phyloP scores from a whole-genome alignment of 1,284 basidiomycete genomes.

The Pseudozyma hubeiensis region DNA sequence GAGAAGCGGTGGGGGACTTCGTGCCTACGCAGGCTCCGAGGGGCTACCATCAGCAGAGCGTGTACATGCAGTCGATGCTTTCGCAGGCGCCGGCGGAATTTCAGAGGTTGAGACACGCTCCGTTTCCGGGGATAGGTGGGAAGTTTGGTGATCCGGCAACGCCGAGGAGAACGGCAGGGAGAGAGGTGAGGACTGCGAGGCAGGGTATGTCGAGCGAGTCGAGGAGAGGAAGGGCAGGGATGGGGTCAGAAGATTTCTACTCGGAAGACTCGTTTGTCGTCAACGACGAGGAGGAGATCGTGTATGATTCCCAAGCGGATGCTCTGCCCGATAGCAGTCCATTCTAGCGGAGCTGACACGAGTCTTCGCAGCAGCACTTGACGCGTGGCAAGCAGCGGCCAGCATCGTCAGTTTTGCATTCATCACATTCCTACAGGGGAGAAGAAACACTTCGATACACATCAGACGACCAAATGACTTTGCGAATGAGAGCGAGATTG shows the following conservation, averaged over 20 bases:
- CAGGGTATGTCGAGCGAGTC: conserved; percentile 42
- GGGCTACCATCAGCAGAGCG: conserved; percentile 71
- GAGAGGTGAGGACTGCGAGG: conserved; percentile 9
- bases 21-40: conserved; percentile 77
- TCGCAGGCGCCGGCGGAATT: conserved; percentile 56
- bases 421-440: neutral
- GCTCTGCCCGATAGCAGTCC: conserved; percentile 35
- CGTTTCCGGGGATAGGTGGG: conserved; percentile 55
- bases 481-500: neutral
- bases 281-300: conserved; percentile 57
- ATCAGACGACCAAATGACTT: too few relatives aligned
- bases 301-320: conserved; percentile 38
- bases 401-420: too few relatives aligned
- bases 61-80: conserved; percentile 64
- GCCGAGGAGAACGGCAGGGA: conserved; percentile 5
- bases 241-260: conserved; percentile 49
- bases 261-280: conserved; percentile 63
- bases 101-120: conserved; percentile 21
- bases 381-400: too few relatives aligned
- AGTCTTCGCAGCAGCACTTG: neutral
- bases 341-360: conserved; percentile 7
- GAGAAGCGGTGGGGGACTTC: conserved; percentile 74
- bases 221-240: conserved; percentile 10
- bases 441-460: too few relatives aligned
- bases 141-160: conserved; percentile 36